Base-by-base conservation (phyloP, 352 stramenopile genomes). In the Globisporangium cederbergense region DNA sequence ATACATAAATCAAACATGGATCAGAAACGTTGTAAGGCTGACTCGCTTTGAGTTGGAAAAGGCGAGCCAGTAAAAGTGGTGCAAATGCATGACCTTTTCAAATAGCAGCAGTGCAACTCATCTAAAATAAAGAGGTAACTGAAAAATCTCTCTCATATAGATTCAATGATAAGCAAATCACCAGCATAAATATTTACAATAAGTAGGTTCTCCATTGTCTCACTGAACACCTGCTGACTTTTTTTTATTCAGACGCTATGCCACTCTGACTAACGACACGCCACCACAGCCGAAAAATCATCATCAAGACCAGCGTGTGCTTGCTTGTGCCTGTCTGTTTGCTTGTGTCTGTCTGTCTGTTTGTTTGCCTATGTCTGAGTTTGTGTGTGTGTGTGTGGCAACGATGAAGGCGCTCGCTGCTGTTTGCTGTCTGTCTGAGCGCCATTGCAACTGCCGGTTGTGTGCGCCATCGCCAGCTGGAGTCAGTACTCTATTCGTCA, bases 221-320 rank as follows among this genome's bases (percentile, higher is more conserved):
- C 36, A 13, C 36, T 42, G 36, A 43, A 22, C 13, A 10, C 18
- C 18, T 20, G 22, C 49, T 36, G 49, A 22, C 20, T n/a, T 22
- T 34, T 54, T 54, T 54, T 54, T 54, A 20, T 54, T 54, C 49
- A 54, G 49, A n/a, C 28, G 22, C 11, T 7, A 38, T 54, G 49
- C 49, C 25, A 38, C 49, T 54, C 49, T 54, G 49, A 54, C 49
- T 54, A 54, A 54, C 49, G 20, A 52, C 46, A 10, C 20, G 32
- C 32, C 32, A 36, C 32, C 32, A 36, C 32, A 36, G 32, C 32
- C 32, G 32, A 8, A 36, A 36, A 36, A 36, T 36, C 32, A 52
- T 52, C 46, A 52, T 52, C 20, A 52, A 52, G n/a, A n/a, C 46
- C 20, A 10, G 28, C 46, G 46, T 52, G 46, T 52, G 46, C 9